Evolutionary conservation across 2,329 filamentous ascomycete genomes (phyloP).

Genomic region (Cadophora luteo-olivacea): DNA sequence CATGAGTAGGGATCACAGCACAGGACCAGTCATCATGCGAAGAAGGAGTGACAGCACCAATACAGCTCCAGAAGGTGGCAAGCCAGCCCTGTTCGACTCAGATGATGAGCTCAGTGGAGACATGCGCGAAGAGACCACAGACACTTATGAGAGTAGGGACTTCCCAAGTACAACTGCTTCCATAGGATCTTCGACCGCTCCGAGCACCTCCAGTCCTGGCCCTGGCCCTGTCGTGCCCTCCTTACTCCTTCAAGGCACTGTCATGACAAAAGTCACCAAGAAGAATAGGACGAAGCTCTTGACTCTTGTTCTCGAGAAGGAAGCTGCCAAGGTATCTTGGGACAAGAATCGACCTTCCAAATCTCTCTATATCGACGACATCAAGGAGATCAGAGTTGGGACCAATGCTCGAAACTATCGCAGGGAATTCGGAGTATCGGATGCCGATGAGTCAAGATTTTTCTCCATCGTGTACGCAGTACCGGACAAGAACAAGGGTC

Average conservation of each 20-base stretch:
- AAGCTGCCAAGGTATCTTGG: conserved; percentile 88
- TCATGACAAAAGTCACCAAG: conserved; percentile 83
- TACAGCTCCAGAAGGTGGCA: conserved; percentile 61
- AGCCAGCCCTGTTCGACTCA: conserved; percentile 54
- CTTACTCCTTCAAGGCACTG: conserved; percentile 78
- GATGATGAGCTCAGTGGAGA: conserved; percentile 65
- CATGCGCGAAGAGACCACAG: conserved; percentile 53
- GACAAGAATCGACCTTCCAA: conserved; percentile 80
- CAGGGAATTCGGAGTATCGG: conserved; percentile 77
- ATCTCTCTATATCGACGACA: conserved; percentile 92
- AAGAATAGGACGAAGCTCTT: conserved; percentile 76
- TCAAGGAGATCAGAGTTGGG: conserved; percentile 86
- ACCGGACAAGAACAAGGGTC: conserved; percentile 76
- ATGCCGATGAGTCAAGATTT: conserved; percentile 74
- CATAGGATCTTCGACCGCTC: conserved; percentile 52
- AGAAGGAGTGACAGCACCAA: conserved; percentile 89
- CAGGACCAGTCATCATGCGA: conserved; percentile 86
- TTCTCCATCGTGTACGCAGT: conserved; percentile 90
- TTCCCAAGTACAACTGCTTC: conserved; percentile 58
- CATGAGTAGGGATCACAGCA: conserved; percentile 83
- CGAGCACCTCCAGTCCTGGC: conserved; percentile 43
- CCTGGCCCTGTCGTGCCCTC: conserved; percentile 78
- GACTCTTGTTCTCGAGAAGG: conserved; percentile 75
- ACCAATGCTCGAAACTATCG: conserved; percentile 88
- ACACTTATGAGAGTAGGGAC: conserved; percentile 50